These are phyloP conservation scores for Lentinula lateritia DNA, from an alignment of 768 basidiomycete genomes.

Conservation along the genomic window DNA sequence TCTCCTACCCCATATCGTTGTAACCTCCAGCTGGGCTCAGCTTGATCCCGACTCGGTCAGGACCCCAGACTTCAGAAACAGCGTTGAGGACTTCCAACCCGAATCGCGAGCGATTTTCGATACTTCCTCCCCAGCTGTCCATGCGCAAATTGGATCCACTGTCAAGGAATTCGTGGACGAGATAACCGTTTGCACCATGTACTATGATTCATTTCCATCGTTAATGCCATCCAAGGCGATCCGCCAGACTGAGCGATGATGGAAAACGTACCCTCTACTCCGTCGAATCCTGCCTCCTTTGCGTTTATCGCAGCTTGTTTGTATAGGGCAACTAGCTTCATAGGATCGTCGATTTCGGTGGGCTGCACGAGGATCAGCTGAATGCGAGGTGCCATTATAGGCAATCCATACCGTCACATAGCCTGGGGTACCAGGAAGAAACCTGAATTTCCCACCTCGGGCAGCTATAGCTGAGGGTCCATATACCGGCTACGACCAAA, in stretches of 20 bases:
- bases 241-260: neutral
- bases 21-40: slow-evolving; percentile 18
- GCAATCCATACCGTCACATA: slow-evolving; percentile 15
- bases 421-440: slow-evolving; percentile 20
- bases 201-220: slow-evolving; percentile 11
- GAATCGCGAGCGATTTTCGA: slow-evolving; percentile 38
- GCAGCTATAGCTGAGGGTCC: slow-evolving; percentile 19
- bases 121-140: slow-evolving; percentile 37
- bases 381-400: neutral
- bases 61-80: slow-evolving; percentile 26
- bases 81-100: slow-evolving; percentile 28
- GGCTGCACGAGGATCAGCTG: slow-evolving; percentile 12
- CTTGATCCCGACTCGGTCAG: slow-evolving; percentile 21
- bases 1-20: slow-evolving; percentile 25
- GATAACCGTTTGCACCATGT: slow-evolving; percentile 24
- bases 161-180: slow-evolving; percentile 32
- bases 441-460: slow-evolving; percentile 21
- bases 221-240: neutral
- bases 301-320: slow-evolving; percentile 28
- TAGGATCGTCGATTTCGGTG: slow-evolving; percentile 24
- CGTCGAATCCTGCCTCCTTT: slow-evolving; percentile 30
- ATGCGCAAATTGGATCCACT: slow-evolving; percentile 27
- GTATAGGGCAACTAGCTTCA: slow-evolving; percentile 20
- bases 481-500: slow-evolving; percentile 16
- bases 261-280: slow-evolving; percentile 21